Base-by-base conservation (phyloP, 805 yeast genomes). In the Monosporozyma aerobia region DNA sequence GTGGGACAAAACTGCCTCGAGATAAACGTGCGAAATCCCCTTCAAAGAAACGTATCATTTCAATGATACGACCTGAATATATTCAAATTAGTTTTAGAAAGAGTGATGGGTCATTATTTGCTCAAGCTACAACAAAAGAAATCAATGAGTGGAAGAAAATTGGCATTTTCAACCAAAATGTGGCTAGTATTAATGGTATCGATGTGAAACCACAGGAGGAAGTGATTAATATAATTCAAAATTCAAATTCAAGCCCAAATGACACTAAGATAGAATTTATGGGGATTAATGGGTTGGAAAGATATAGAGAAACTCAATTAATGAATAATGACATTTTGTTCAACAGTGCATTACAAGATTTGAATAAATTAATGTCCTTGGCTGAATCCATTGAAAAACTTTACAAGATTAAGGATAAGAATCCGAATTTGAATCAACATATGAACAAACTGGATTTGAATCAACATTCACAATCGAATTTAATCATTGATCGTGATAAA, bases 241-340 rank as follows among this genome's bases (percentile, higher is more conserved):
- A 39, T 4, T 22, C 30, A 8, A 43, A 43, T 6, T 11, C 19
- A 7, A 43, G 4, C 2, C 8, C 45, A 23, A 33, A 33, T 2
- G 29, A 61, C 10, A 56, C 59, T 23, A 62, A 58, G 27, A 69
- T 74, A 0, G 59, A 72, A 27, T 69, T 71, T 22, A 72, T 79
- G 30, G 97, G 97, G 0, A 82, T 90, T 9, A 83, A 81, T 56
- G 85, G 87, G 1, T 71, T 90, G 11, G 85, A 88, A 58, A 73
- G 73, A 41, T 67, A 75, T 13, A 80, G 82, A 49, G 82, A 79
- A 50, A 69, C 73, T 44, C 77, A 78, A 55, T 72, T 85, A 10
- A 71, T 75, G 51, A 77, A 78, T 46, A 85, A 83, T 58, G 84
- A 84, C 48, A 63, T 74, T 16, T 74, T 90, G 0, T 69, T 90